Evolutionary conservation across 1,284 basidiomycete genomes (phyloP).

Genomic region (Polyporus tsugae): DNA sequence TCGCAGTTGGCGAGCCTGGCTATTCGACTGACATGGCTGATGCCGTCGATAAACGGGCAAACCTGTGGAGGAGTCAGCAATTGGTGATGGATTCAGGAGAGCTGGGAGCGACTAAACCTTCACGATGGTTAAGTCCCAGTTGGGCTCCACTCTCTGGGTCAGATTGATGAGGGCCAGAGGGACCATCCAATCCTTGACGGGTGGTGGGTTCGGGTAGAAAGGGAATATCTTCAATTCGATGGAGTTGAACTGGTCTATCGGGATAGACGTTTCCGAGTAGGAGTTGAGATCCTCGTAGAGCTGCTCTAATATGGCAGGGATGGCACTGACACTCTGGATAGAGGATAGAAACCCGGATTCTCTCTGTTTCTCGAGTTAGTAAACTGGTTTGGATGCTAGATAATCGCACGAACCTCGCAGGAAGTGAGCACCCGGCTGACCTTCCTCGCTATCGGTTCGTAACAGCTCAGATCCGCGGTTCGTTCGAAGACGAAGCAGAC

Average conservation of each 20-base stretch:
- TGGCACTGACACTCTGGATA: conserved; percentile 70
- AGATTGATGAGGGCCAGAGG: conserved; percentile 92
- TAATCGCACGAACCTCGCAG: conserved; percentile 78
- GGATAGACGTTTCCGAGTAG: conserved; percentile 94
- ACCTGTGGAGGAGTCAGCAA: conserved; percentile 53
- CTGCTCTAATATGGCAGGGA: conserved; percentile 93
- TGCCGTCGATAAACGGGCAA: conserved; percentile 86
- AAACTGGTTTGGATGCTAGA: neutral
- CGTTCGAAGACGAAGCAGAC: conserved; percentile 96
- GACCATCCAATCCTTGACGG: conserved; percentile 95
- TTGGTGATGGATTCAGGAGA: neutral
- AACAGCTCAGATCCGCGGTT: conserved; percentile 89
- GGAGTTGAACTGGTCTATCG: conserved; percentile 89
- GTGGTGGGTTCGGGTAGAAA: conserved; percentile 93
- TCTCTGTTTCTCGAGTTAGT: conserved; percentile 59
- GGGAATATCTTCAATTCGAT: conserved; percentile 97
- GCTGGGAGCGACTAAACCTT: conserved; percentile 58
- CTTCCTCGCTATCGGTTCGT: conserved; percentile 96
- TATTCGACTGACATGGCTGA: conserved; percentile 91
- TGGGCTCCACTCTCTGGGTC: conserved; percentile 81
- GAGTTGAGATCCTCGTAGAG: conserved; percentile 97
- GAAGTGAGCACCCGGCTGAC: conserved; percentile 87
- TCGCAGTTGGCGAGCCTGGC: conserved; percentile 94
- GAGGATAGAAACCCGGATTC: conserved; percentile 90
- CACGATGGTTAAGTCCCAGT: conserved; percentile 96